Evolutionary conservation across 768 basidiomycete species (phyloP).

Genomic region (Nevesoporus exiguus): DNA sequence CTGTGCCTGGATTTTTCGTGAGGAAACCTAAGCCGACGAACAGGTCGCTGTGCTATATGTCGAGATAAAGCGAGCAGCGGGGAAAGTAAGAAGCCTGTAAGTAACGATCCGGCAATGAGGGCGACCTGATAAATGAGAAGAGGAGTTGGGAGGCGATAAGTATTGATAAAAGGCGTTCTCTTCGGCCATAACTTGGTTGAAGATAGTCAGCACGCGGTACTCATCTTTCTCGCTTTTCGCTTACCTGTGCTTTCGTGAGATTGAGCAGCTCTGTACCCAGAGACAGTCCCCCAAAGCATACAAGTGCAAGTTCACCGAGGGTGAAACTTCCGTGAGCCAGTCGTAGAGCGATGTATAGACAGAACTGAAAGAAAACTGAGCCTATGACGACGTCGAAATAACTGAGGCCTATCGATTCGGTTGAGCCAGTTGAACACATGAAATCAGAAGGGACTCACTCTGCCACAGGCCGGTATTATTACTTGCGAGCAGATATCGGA

Average conservation of each 20-base stretch:
- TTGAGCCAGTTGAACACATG: neutral
- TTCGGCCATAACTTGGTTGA: conserved; percentile 67
- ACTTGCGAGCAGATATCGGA: conserved; percentile 45
- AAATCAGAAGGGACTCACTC: conserved; percentile 43
- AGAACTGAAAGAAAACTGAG: conserved; percentile 85
- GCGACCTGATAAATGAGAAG: conserved; percentile 90
- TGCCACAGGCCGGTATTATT: conserved; percentile 60
- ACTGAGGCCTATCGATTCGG: conserved; percentile 57
- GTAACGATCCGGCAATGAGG: conserved; percentile 84
- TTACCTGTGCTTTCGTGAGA: conserved; percentile 76
- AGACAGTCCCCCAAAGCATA: conserved; percentile 84
- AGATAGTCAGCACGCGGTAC: conserved; percentile 1
- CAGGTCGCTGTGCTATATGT: conserved; percentile 84
- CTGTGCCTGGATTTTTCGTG: conserved; percentile 81
- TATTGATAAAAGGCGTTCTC: conserved; percentile 81
- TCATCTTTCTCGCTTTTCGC: conserved; percentile 21
- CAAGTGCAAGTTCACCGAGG: conserved; percentile 87
- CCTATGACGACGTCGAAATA: conserved; percentile 69
- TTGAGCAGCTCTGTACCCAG: conserved; percentile 84
- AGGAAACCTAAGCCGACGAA: conserved; percentile 75
- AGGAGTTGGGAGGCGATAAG: conserved; percentile 90
- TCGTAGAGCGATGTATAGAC: conserved; percentile 83
- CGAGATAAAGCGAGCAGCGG: conserved; percentile 90
- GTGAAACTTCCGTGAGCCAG: conserved; percentile 95
- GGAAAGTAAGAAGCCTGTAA: conserved; percentile 93